These are phyloP conservation scores for Solanum chmielewskii DNA, from an alignment of 257 asterid genomes.

Conservation along the genomic window DNA sequence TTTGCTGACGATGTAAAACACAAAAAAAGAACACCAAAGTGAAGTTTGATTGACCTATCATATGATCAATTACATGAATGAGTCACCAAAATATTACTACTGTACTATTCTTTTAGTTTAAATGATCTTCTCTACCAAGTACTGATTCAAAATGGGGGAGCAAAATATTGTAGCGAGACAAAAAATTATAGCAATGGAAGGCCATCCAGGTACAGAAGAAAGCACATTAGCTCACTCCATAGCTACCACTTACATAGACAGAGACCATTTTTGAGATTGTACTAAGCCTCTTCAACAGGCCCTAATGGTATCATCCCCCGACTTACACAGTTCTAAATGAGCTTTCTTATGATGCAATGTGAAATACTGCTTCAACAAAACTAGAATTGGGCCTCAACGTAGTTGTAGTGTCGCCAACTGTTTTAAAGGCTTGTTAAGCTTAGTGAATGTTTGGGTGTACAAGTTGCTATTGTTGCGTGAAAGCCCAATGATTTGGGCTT, in stretches of 20 bases:
- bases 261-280: slow-evolving; percentile 54
- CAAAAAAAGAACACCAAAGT: background rate
- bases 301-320: slow-evolving; percentile 11
- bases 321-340: slow-evolving; percentile 29
- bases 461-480: slow-evolving; percentile 42
- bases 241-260: slow-evolving; percentile 48
- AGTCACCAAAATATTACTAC: background rate
- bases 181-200: slow-evolving; percentile 63
- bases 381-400: slow-evolving; percentile 37
- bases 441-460: slow-evolving; percentile 12
- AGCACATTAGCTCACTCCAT: slow-evolving; percentile 48
- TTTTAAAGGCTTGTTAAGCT: slow-evolving; percentile 30
- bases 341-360: slow-evolving; percentile 53
- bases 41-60: background rate
- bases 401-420: slow-evolving; percentile 49
- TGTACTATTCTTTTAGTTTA: background rate
- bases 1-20: background rate
- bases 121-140: background rate
- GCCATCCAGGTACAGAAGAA: slow-evolving; percentile 74
- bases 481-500: slow-evolving; percentile 36
- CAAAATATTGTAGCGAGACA: slow-evolving; percentile 2
- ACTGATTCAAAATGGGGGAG: slow-evolving; percentile 7
- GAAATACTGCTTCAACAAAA: slow-evolving; percentile 40
- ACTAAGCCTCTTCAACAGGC: slow-evolving; percentile 26
- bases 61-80: background rate